Base-by-base conservation (phyloP, 257 asterid species). In the Thymus quinquecostatus region DNA sequence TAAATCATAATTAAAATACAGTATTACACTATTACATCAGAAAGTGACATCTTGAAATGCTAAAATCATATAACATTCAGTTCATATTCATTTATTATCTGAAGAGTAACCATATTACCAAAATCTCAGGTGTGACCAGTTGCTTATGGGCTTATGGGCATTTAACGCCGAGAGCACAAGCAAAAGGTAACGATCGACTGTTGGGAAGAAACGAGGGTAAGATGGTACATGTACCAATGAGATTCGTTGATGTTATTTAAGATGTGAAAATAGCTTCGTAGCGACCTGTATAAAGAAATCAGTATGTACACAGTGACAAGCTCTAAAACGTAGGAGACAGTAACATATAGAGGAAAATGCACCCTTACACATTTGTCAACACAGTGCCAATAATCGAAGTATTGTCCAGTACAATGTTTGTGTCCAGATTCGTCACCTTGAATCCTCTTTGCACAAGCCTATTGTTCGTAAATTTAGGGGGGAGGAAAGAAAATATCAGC, bases 331-430 rank as follows among this genome's bases (percentile, higher is more conserved):
- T 5, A 13, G 27, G 48, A 14, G 4, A 29, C 2, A n/a, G 8
- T 13, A 27, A 6, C 13, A 2, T 2, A 21, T 38, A 43, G 5
- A 13, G 56, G 48, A 64, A 57, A 33, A 44, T 4, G 55, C 8
- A 28, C 29, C 21, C 85, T 78, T 80, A 83, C 87, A 9, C 87
- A 83, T 70, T 75, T 83, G 80, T 91, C 97, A 9, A 91, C 82
- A 40, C 97, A 91, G 41, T 83, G 89, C 91, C 95, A 89, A 49
- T 87, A 89, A 76, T 91, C 97, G 59, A 91, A 91, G 84, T 86
- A 87, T 76, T 91, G 97, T 49, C 97, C 97, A 0, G 97, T 89
- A 69, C 97, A 91, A 76, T 91, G 96, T 79, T 86, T 89, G 77
- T 77, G 77, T 65, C 96, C 97, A 44, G 87, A 80, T 4, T 89